These are phyloP conservation scores for Solanum virginianum DNA, from an alignment of 257 asterid genomes.

Conservation along the genomic window DNA sequence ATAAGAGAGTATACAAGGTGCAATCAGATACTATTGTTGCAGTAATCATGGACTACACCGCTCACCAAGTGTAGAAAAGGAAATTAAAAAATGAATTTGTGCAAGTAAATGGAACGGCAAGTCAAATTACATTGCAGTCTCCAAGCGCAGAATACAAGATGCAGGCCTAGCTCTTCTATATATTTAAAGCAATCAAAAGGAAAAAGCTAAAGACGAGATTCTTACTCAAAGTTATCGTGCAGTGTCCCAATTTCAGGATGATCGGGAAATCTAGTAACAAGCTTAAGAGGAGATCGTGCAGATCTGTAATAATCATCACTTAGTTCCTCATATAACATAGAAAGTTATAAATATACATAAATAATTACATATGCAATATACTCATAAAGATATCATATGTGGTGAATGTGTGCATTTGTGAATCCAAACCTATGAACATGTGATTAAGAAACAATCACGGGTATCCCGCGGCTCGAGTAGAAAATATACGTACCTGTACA, in stretches of 20 bases:
- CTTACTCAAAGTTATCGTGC: slow-evolving; percentile 90
- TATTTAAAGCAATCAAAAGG: background rate
- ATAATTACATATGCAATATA: background rate
- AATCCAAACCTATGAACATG: background rate
- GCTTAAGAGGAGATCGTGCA: slow-evolving; percentile 68
- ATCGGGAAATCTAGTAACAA: slow-evolving; percentile 50
- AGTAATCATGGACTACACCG: background rate
- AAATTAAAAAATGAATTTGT: background rate
- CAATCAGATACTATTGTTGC: background rate
- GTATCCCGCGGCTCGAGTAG: background rate
- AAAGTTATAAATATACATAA: background rate
- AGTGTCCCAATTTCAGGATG: slow-evolving; percentile 82
- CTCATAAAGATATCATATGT: background rate
- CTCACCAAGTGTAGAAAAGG: background rate
- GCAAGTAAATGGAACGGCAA: background rate
- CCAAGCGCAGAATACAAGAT: background rate
- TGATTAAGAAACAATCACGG: background rate
- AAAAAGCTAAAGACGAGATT: background rate
- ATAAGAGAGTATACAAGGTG: background rate
- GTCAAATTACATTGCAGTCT: background rate
- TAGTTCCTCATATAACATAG: background rate
- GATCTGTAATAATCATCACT: slow-evolving; percentile 41
- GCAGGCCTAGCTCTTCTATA: background rate
- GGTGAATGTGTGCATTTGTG: background rate
- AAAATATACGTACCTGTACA: slow-evolving; percentile 52